Percentiles rank a stretch among this genome's conserved stretches.
phyloP scores from a whole-genome alignment of 805 yeast species.

The Isabelozyma pseudorhagii region DNA sequence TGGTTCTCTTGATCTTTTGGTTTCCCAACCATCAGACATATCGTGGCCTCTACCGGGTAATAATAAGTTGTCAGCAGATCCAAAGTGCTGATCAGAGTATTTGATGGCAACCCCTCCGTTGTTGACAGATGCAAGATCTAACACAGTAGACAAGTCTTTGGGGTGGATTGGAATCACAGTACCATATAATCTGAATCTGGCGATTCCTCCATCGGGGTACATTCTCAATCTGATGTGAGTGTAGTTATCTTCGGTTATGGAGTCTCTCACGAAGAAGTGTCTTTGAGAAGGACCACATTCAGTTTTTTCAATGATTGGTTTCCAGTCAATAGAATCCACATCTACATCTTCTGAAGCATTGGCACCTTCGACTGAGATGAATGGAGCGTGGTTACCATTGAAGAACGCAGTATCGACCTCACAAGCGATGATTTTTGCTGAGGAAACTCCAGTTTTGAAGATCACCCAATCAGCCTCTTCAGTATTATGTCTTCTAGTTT shows the following conservation, averaged over 20 bases:
- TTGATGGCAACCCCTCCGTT: constrained; percentile 87
- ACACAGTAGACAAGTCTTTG: constrained; percentile 35
- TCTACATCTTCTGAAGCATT: constrained; percentile 32
- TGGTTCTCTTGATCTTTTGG: constrained; percentile 77
- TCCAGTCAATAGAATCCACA: constrained; percentile 56
- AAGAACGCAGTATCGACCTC: constrained; percentile 94
- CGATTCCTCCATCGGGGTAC: constrained; percentile 99
- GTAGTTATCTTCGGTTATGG: constrained; percentile 57
- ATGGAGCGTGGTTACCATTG: constrained; percentile 95
- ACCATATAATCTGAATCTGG: constrained; percentile 89
- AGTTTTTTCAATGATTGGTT: constrained; percentile 56
- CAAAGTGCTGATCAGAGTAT: constrained; percentile 90
- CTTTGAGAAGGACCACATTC: constrained; percentile 90
- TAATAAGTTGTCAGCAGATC: constrained; percentile 83
- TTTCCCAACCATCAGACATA: constrained; percentile 99
- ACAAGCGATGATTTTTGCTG: constrained; percentile 75
- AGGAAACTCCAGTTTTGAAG: constrained; percentile 75
- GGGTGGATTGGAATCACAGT: constrained; percentile 71
- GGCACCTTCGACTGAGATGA: constrained; percentile 77
- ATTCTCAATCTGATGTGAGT: constrained; percentile 82
- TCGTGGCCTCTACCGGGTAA: constrained; percentile 94
- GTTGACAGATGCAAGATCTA: constrained; percentile 78
- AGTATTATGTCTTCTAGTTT: constrained; percentile 88
- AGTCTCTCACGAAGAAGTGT: constrained; percentile 71
- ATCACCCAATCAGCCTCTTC: constrained; percentile 87